A percentile compares a stretch with the other conserved stretches of the same genome.
phyloP scores from a whole-genome alignment of 257 asterid species.

The Osmanthus fragrans region DNA sequence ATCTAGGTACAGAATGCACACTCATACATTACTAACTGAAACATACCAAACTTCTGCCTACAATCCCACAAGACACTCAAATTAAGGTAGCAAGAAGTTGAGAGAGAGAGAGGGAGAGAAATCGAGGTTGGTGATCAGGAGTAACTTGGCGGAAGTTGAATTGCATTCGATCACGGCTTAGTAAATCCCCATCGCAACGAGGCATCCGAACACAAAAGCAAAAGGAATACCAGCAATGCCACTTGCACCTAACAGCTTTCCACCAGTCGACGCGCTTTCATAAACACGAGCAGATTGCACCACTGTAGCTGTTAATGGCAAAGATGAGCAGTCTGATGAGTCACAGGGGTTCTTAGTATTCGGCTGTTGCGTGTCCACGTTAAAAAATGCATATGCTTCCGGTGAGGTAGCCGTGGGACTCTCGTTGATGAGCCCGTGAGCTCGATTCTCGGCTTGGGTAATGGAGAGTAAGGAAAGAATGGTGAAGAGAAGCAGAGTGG shows the following conservation, averaged over 20 bases:
- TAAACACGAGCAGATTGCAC: conserved; percentile 33
- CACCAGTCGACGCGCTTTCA: conserved; percentile 26
- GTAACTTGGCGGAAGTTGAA: conserved; percentile 17
- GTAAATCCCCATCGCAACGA: conserved; percentile 33
- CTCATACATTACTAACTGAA: not conserved
- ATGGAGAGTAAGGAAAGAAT: conserved; percentile 12
- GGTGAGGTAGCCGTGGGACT: conserved; percentile 39
- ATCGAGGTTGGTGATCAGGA: conserved; percentile 19
- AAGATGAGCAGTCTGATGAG: conserved; percentile 29
- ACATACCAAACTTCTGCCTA: not conserved
- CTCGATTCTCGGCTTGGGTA: conserved; percentile 36
- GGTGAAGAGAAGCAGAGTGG: conserved; percentile 25
- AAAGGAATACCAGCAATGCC: conserved; percentile 31
- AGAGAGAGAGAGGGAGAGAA: not conserved
- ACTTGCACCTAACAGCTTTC: conserved; percentile 24
- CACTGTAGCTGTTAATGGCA: conserved; percentile 40
- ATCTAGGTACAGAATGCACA: not conserved
- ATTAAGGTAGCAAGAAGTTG: not conserved
- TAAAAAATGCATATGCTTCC: conserved; percentile 43
- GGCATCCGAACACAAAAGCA: conserved; percentile 26
- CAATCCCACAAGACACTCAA: not conserved
- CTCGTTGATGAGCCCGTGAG: conserved; percentile 40
- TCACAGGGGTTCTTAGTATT: conserved; percentile 14
- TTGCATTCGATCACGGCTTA: conserved; percentile 21
- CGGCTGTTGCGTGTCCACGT: conserved; percentile 31